Percentiles rank a stretch among this genome's conserved stretches.
Conservation (phyloP, 2,329 filamentous ascomycete species). For the Pseudogymnoascus sp. region DNA sequence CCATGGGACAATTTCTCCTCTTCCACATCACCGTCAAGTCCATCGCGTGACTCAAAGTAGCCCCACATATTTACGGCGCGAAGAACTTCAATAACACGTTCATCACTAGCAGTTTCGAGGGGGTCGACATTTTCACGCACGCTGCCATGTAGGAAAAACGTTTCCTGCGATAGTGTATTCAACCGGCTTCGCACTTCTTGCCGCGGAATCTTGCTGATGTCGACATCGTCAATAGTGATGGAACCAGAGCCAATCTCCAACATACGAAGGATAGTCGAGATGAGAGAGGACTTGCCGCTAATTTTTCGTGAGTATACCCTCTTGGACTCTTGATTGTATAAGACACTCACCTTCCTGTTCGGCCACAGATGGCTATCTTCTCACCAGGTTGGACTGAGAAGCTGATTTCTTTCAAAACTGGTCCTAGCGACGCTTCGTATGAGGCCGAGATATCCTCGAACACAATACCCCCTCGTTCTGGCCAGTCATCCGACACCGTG, state of each 20-base stretch:
- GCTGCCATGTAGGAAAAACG: constrained; percentile 80
- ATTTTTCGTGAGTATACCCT: constrained; percentile 33
- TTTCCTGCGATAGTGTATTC: constrained; percentile 92
- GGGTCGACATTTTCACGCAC: constrained; percentile 85
- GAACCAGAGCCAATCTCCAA: constrained; percentile 78
- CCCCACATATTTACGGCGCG: constrained; percentile 53
- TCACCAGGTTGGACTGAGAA: constrained; percentile 26
- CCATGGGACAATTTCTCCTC: constrained; percentile 70
- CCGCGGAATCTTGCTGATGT: constrained; percentile 79
- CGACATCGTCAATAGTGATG: constrained; percentile 79
- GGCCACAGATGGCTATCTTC: constrained; percentile 29
- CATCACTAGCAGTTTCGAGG: constrained; percentile 73
- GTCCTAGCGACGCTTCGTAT: constrained; percentile 44
- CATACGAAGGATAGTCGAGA: constrained; percentile 80
- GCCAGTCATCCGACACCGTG: constrained; percentile 21
- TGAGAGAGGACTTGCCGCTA: constrained; percentile 78
- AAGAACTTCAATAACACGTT: constrained; percentile 74
- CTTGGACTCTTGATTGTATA: constrained; percentile 24
- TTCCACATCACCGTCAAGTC: constrained; percentile 31
- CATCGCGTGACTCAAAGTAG: constrained; percentile 31
- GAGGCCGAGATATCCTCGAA: constrained; percentile 20
- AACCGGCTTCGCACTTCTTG: constrained; percentile 81
- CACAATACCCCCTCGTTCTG: constrained; percentile 22
- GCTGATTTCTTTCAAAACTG: constrained; percentile 36
- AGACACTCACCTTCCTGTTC: constrained; percentile 24